phyloP scores from a whole-genome alignment of 2,329 filamentous ascomycete genomes.

The Scedosporium aurantiacum region DNA sequence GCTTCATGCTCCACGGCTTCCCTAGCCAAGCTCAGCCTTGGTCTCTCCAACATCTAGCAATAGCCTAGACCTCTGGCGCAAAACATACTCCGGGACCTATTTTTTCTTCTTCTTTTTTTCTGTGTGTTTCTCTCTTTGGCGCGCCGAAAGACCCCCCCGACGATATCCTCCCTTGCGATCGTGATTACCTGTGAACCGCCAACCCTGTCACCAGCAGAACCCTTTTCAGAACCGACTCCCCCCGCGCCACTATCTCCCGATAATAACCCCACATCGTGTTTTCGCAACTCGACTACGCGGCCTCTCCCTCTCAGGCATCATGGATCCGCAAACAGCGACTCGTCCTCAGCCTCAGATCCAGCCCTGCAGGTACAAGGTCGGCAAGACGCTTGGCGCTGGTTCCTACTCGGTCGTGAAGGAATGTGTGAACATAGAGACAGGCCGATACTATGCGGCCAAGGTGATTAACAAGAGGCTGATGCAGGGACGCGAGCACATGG shows the following conservation, averaged over 20 bases:
- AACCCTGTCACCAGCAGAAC: too few relatives aligned
- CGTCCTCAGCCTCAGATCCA: constrained; percentile 56
- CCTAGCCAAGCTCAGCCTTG: background rate
- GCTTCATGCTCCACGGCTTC: background rate
- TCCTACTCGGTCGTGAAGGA: constrained; percentile 99
- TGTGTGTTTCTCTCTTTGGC: background rate
- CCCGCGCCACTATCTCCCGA: background rate
- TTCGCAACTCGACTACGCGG: background rate
- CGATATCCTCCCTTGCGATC: background rate
- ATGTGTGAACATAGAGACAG: constrained; percentile 96
- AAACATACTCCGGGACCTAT: background rate
- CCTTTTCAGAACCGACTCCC: background rate
- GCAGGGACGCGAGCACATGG: constrained; percentile 97
- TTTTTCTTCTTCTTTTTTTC: background rate
- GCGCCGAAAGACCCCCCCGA: too few relatives aligned
- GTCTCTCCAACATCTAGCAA: background rate
- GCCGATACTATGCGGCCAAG: constrained; percentile 95
- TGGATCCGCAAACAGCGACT: constrained; percentile 6
- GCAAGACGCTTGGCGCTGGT: constrained; percentile 91
- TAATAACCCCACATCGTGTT: background rate
- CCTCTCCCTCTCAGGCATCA: background rate
- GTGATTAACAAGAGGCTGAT: constrained; percentile 99
- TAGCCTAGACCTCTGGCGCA: background rate
- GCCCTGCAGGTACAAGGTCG: constrained; percentile 96
- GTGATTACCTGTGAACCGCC: too few relatives aligned